These are phyloP conservation scores for Tillandsia leiboldiana DNA, from an alignment of 176 grass and related monocot species.

Conservation along the genomic window DNA sequence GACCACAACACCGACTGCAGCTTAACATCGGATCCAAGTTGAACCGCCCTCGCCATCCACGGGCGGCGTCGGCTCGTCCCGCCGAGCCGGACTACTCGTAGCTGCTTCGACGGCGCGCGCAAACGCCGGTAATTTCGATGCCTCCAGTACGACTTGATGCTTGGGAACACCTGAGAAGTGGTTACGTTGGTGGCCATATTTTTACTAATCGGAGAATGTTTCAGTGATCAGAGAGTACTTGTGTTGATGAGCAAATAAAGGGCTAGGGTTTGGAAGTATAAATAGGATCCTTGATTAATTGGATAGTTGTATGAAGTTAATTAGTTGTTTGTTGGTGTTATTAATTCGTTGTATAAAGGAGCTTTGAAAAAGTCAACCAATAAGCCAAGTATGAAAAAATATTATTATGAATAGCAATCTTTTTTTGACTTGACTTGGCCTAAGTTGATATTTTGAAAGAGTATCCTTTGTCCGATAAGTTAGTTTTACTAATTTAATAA, in stretches of 20 bases:
- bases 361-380: no score
- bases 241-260: background rate
- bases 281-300: background rate
- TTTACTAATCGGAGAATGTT: background rate
- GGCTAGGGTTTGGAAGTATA: background rate
- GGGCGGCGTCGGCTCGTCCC: background rate
- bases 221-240: background rate
- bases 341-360: background rate
- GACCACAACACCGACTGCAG: background rate
- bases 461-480: no score
- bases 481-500: no score
- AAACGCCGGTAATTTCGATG: slow-evolving; percentile 1
- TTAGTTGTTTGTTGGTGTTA: background rate
- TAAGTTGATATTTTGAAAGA: no score
- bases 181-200: slow-evolving; percentile 10
- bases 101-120: background rate
- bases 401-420: no score
- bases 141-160: slow-evolving; percentile 14
- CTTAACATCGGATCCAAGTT: background rate
- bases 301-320: background rate
- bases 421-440: no score
- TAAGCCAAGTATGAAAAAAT: no score
- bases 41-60: background rate
- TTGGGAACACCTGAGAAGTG: slow-evolving; percentile 1
- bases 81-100: slow-evolving; percentile 20